These are phyloP conservation scores for Yamadazyma scolyti DNA, from an alignment of 805 yeast genomes.

Conservation along the genomic window DNA sequence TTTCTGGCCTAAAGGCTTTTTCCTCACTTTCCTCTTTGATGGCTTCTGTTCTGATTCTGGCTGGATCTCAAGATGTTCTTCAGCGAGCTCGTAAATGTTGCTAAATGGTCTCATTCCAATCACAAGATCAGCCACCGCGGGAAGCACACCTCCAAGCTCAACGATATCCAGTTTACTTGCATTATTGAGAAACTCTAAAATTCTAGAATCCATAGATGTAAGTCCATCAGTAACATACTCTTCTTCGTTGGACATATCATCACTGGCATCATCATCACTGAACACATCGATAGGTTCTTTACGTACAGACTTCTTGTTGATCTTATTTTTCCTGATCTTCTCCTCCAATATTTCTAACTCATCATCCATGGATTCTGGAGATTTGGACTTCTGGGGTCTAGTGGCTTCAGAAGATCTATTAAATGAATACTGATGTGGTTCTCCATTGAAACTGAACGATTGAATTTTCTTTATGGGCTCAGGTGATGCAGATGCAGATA, in stretches of 20 bases:
- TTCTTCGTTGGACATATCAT: conserved; percentile 47
- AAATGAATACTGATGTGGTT: no score
- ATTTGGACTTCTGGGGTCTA: conserved; percentile 2
- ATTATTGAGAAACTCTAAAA: conserved; percentile 73
- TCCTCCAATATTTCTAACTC: conserved; percentile 40
- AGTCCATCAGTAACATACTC: conserved; percentile 29
- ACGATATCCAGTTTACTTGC: conserved; percentile 73
- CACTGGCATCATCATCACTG: conserved; percentile 49
- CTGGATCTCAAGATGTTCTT: conserved; percentile 51
- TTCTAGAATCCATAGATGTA: conserved; percentile 57
- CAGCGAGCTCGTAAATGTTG: conserved; percentile 56
- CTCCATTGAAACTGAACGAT: conserved; percentile 10
- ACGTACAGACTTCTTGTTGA: conserved; percentile 12
- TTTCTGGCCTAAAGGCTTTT: conserved; percentile 63
- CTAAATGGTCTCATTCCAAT: conserved; percentile 69
- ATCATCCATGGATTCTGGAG: conserved; percentile 15
- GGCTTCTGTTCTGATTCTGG: conserved; percentile 14
- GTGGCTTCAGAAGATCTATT: no score
- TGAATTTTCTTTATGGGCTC: conserved; percentile 5
- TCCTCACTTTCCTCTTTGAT: conserved; percentile 36
- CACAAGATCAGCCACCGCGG: conserved; percentile 60
- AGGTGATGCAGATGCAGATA: conserved; percentile 4
- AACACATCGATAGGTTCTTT: conserved; percentile 28
- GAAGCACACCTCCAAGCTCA: conserved; percentile 72
- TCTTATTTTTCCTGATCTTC: conserved; percentile 30